These are phyloP conservation scores for Ganoderma lucidum DNA, from an alignment of 1,284 basidiomycete species.

Conservation along the genomic window DNA sequence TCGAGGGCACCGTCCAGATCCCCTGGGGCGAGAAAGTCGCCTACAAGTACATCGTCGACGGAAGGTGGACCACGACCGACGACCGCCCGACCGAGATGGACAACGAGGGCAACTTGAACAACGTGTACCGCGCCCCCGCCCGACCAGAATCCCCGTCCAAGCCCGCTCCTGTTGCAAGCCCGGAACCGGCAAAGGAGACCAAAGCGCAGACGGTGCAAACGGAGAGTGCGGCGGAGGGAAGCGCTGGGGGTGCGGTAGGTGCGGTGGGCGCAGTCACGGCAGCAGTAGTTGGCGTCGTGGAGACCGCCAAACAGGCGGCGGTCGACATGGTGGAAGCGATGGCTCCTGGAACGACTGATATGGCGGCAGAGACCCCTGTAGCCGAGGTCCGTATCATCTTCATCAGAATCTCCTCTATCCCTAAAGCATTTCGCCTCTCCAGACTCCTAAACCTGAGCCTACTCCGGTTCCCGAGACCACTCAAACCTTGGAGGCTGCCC, in stretches of 20 bases:
- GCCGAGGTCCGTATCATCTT: constrained; percentile 18
- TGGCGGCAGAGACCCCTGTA: constrained; percentile 28
- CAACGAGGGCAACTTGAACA: constrained; percentile 72
- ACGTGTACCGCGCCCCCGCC: constrained; percentile 69
- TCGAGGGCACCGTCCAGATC: constrained; percentile 60
- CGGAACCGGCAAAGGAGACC: constrained; percentile 15
- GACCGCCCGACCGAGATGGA: constrained; percentile 70
- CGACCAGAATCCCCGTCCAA: constrained; percentile 39
- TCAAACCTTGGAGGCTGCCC: background rate
- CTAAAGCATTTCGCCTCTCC: background rate
- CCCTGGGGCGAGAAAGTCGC: constrained; percentile 71
- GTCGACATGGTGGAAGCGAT: constrained; percentile 39
- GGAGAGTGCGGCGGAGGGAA: background rate
- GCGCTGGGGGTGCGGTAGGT: constrained; percentile 16
- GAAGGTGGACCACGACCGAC: constrained; percentile 65
- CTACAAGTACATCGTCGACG: constrained; percentile 86
- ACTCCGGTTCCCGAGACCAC: background rate
- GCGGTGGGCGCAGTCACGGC: background rate
- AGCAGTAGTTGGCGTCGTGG: constrained; percentile 22
- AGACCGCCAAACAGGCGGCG: constrained; percentile 37
- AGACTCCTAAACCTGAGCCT: constrained; percentile 1
- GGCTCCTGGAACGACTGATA: constrained; percentile 38
- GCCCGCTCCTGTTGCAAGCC: constrained; percentile 18
- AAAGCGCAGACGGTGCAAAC: background rate
- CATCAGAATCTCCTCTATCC: background rate